A percentile compares a stretch with the other conserved stretches of the same genome.
phyloP scores from a whole-genome alignment of 208 protist species.

The Balamuthia mandrillaris region DNA sequence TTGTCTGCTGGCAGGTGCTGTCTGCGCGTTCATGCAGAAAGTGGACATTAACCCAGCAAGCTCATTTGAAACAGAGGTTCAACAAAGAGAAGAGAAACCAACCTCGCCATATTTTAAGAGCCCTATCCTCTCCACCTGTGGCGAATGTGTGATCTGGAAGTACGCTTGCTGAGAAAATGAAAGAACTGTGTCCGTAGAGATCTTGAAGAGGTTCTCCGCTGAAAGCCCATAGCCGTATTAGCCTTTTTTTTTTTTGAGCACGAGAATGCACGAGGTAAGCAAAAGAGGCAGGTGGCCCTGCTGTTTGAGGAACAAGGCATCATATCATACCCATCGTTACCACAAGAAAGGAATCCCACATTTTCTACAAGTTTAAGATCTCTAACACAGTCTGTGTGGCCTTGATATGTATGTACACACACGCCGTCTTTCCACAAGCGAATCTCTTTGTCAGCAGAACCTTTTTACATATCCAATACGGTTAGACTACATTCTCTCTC shows the following conservation, averaged over 20 bases:
- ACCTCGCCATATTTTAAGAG: slow-evolving; percentile 74
- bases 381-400: slow-evolving; percentile 54
- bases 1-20: slow-evolving; percentile 64
- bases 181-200: slow-evolving; percentile 50
- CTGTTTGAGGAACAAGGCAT: neutral
- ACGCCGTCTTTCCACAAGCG: slow-evolving; percentile 40
- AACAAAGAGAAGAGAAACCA: neutral
- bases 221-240: slow-evolving; percentile 47
- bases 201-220: slow-evolving; percentile 46
- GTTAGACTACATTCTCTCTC: too few species aligned
- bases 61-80: neutral
- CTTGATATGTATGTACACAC: slow-evolving; percentile 26
- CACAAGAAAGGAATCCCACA: slow-evolving; percentile 57
- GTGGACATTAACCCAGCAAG: neutral
- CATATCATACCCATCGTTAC: slow-evolving; percentile 50
- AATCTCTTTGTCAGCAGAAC: slow-evolving; percentile 59
- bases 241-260: neutral
- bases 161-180: slow-evolving; percentile 47
- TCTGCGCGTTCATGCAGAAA: neutral
- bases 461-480: slow-evolving; percentile 7
- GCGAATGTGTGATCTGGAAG: slow-evolving; percentile 54
- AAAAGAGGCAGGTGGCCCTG: neutral
- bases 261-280: too few species aligned
- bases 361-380: slow-evolving; percentile 46
- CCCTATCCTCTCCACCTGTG: slow-evolving; percentile 81